Conservation (phyloP, 148 eudicot species). For the Spergularia bocconei region DNA sequence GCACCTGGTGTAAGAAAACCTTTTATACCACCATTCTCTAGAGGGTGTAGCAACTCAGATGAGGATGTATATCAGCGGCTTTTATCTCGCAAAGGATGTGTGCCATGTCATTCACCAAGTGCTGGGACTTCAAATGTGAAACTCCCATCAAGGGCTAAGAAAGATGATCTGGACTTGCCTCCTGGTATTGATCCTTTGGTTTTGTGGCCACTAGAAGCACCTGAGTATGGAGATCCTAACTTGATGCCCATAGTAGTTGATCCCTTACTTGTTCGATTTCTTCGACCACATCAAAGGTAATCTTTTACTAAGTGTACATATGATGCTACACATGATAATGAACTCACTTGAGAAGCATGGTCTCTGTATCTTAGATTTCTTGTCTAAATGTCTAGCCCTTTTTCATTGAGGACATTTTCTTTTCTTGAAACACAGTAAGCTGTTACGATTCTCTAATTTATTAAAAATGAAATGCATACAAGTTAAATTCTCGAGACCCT, state of each 20-base stretch:
- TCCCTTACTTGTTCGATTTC: slow-evolving; percentile 77
- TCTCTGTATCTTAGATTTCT: too few species aligned
- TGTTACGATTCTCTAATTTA: too few species aligned
- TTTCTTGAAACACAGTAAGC: too few species aligned
- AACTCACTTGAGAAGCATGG: neutral
- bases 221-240: slow-evolving; percentile 30
- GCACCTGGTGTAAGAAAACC: slow-evolving; percentile 73
- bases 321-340: too few species aligned
- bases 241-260: slow-evolving; percentile 57
- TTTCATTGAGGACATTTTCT: too few species aligned
- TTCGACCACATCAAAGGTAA: slow-evolving; percentile 98
- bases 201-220: slow-evolving; percentile 80
- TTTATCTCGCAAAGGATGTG: slow-evolving; percentile 81
- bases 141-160: slow-evolving; percentile 34
- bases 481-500: too few species aligned
- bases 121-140: slow-evolving; percentile 31
- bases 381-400: too few species aligned
- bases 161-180: slow-evolving; percentile 67
- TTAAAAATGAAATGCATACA: too few species aligned
- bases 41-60: slow-evolving; percentile 46
- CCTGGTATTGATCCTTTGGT: slow-evolving; percentile 82
- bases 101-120: slow-evolving; percentile 80
- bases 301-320: neutral
- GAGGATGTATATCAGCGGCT: slow-evolving; percentile 74
- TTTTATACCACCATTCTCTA: slow-evolving; percentile 75